These are phyloP conservation scores for Leishmania major DNA, from an alignment of 208 protist species.

Conservation along the genomic window DNA sequence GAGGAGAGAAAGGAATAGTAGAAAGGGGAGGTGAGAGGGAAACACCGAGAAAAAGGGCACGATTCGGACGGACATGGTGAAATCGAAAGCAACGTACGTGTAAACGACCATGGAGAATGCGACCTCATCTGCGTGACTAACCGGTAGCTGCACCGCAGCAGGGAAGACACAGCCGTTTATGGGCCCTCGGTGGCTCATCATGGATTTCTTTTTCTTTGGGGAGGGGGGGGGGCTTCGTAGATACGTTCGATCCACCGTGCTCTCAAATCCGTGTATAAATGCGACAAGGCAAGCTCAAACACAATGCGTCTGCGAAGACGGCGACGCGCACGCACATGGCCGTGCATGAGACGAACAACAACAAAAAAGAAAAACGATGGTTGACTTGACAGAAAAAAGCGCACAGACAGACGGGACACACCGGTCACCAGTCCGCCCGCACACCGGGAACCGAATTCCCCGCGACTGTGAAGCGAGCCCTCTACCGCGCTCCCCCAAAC, in stretches of 20 bases:
- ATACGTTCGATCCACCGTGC: background rate
- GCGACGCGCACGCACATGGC: background rate
- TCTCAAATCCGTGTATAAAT: background rate
- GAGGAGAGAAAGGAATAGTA: conserved; percentile 15
- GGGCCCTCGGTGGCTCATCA: background rate
- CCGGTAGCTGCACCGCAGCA: background rate
- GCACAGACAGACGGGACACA: background rate
- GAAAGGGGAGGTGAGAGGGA: conserved; percentile 7
- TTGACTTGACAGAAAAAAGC: background rate
- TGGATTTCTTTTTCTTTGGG: background rate
- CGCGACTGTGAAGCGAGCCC: background rate
- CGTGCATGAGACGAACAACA: background rate
- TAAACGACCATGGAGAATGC: background rate
- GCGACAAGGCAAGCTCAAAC: background rate
- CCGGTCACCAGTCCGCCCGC: background rate
- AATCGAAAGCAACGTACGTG: background rate
- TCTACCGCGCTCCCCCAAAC: background rate
- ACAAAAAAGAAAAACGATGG: background rate
- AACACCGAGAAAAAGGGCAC: background rate
- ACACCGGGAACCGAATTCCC: background rate
- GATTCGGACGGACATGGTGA: background rate
- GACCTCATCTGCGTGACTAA: background rate
- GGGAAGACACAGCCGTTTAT: background rate
- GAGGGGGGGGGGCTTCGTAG: background rate
- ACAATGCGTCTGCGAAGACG: background rate